These are phyloP conservation scores for Eucalyptus marginata DNA, from an alignment of 345 rosid species.

Conservation along the genomic window DNA sequence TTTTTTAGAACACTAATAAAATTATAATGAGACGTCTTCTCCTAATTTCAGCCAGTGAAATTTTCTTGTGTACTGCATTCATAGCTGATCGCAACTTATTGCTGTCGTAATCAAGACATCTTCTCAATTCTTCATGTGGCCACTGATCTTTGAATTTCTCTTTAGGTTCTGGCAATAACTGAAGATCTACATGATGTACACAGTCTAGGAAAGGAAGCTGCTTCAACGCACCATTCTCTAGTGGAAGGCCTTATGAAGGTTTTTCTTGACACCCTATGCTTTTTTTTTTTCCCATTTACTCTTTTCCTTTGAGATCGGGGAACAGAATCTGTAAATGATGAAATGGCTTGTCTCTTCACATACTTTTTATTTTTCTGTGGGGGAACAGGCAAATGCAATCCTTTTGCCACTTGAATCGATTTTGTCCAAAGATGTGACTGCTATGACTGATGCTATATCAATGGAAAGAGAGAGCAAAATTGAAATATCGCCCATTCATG, in stretches of 20 bases:
- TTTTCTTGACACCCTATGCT: background rate
- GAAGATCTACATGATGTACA: conserved; percentile 87
- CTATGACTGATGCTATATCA: conserved; percentile 72
- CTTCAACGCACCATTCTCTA: conserved; percentile 53
- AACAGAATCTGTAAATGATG: background rate
- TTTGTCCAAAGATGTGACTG: conserved; percentile 76
- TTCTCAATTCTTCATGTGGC: background rate
- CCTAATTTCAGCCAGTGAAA: background rate
- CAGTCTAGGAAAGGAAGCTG: conserved; percentile 83
- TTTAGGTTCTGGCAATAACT: conserved; percentile 80
- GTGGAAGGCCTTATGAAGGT: conserved; percentile 85
- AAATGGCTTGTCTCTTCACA: background rate
- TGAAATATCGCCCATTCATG: conserved; percentile 81
- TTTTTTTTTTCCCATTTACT: background rate
- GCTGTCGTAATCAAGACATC: background rate
- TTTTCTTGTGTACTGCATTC: background rate
- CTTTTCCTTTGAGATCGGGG: background rate
- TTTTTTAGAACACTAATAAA: background rate
- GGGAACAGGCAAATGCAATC: conserved; percentile 56
- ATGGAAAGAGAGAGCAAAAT: conserved; percentile 63
- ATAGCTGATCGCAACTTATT: background rate
- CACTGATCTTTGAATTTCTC: background rate
- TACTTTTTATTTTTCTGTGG: background rate
- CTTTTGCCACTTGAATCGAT: conserved; percentile 71
- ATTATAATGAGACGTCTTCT: background rate